A percentile compares a stretch with the other conserved stretches of the same genome.
phyloP scores from a whole-genome alignment of 1,284 basidiomycete genomes.

The Phellopilus nigrolimitatus region DNA sequence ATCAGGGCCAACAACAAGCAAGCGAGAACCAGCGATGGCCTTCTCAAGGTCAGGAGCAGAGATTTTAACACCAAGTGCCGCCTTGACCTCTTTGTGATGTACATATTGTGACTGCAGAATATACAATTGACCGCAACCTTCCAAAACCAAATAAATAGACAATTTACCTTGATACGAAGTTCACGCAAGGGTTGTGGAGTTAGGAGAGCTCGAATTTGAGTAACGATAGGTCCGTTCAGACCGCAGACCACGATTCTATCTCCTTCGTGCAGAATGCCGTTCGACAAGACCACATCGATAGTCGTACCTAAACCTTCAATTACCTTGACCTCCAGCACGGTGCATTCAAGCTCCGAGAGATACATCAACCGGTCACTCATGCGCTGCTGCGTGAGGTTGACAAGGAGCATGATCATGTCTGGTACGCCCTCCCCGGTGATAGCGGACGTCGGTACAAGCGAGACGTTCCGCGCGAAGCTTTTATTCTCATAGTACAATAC shows the following conservation, averaged over 20 bases:
- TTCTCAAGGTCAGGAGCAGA: conserved; percentile 95
- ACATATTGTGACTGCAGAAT: conserved; percentile 84
- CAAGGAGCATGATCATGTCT: conserved; percentile 99
- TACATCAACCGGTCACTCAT: conserved; percentile 99
- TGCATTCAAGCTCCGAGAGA: conserved; percentile 96
- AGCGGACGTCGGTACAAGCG: conserved; percentile 96
- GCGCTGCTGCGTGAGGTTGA: conserved; percentile 96
- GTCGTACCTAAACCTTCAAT: conserved; percentile 98
- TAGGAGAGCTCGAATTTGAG: conserved; percentile 89
- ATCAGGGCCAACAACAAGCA: conserved; percentile 89
- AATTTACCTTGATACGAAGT: conserved; percentile 84
- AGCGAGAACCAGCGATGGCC: conserved; percentile 95
- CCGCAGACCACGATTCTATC: conserved; percentile 97
- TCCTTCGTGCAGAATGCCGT: conserved; percentile 90
- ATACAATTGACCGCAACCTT: conserved; percentile 5
- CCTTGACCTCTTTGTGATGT: conserved; percentile 98
- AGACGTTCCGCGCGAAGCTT: conserved; percentile 91
- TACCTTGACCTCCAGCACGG: conserved; percentile 99
- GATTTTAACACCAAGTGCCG: conserved; percentile 96
- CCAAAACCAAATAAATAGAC: conserved; percentile 7
- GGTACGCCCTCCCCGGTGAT: conserved; percentile 98
- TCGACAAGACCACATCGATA: conserved; percentile 95
- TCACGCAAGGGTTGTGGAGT: conserved; percentile 98
- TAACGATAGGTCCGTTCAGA: conserved; percentile 96
- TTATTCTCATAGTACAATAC: conserved; percentile 98